Evolutionary conservation across 345 rosid species (phyloP).

Genomic region (Eucalyptus erythrocorys): DNA sequence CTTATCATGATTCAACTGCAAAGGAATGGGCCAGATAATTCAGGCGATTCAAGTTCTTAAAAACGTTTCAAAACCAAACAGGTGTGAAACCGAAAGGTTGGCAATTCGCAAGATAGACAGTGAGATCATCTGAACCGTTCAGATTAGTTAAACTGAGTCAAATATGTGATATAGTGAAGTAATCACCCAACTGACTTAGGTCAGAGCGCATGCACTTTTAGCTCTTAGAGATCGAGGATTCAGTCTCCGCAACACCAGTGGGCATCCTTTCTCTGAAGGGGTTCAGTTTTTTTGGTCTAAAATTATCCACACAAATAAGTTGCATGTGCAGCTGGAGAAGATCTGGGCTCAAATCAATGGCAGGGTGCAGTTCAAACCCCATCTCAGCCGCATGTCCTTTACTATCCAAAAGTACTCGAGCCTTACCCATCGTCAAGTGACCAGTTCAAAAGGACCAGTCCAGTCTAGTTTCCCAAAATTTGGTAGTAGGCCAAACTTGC

Average conservation of each 20-base stretch:
- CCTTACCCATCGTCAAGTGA: not conserved
- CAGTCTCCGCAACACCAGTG: not conserved
- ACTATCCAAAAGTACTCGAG: not conserved
- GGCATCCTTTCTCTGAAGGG: not conserved
- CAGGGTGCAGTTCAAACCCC: not conserved
- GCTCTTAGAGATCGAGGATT: not conserved
- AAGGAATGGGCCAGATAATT: not conserved
- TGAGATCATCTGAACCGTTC: not conserved
- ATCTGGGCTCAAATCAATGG: not conserved
- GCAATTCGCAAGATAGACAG: not conserved
- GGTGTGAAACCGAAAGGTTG: accelerated
- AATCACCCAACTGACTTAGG: not conserved
- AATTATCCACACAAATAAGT: not conserved
- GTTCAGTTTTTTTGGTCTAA: not conserved
- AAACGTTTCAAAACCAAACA: not conserved
- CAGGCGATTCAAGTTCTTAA: not conserved
- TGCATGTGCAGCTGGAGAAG: not conserved
- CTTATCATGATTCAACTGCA: not conserved
- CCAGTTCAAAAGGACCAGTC: not conserved
- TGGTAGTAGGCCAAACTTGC: not conserved
- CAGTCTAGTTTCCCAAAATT: accelerated
- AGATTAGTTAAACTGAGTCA: not conserved
- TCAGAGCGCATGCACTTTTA: not conserved
- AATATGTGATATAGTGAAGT: not conserved
- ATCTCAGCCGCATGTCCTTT: not conserved